Conservation (phyloP, 305 asterid species). For the Fraxinus albicans region DNA sequence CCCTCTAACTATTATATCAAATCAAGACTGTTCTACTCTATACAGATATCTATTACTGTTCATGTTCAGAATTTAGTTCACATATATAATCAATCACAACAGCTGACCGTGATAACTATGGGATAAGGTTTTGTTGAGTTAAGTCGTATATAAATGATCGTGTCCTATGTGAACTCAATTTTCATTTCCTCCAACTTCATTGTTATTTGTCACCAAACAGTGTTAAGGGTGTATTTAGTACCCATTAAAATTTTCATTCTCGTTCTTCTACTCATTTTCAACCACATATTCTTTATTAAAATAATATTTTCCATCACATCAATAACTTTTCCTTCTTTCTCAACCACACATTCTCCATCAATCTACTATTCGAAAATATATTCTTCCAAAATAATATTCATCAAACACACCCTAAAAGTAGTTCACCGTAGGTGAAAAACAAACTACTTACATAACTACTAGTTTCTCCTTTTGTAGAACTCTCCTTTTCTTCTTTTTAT, state of each 20-base stretch:
- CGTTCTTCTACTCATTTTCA: too few species aligned
- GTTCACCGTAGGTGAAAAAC: neutral
- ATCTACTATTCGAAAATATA: too few species aligned
- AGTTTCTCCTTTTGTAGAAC: neutral
- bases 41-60: neutral
- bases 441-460: neutral
- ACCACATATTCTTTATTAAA: too few species aligned
- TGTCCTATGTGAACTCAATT: neutral
- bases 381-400: too few species aligned
- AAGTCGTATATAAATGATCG: neutral
- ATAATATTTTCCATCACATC: too few species aligned
- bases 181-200: neutral
- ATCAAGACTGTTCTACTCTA: neutral
- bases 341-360: too few species aligned
- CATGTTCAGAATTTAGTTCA: neutral
- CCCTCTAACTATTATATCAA: neutral
- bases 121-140: neutral
- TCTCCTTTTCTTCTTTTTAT: neutral
- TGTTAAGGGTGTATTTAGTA: too few species aligned
- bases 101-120: neutral
- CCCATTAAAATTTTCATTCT: too few species aligned
- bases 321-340: too few species aligned
- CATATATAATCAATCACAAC: neutral
- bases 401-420: too few species aligned
- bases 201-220: neutral